Evolutionary conservation across 805 yeast genomes (phyloP), one percentile per base, ranked within the genome.

Genomic region (Candida taoyuanica): DNA sequence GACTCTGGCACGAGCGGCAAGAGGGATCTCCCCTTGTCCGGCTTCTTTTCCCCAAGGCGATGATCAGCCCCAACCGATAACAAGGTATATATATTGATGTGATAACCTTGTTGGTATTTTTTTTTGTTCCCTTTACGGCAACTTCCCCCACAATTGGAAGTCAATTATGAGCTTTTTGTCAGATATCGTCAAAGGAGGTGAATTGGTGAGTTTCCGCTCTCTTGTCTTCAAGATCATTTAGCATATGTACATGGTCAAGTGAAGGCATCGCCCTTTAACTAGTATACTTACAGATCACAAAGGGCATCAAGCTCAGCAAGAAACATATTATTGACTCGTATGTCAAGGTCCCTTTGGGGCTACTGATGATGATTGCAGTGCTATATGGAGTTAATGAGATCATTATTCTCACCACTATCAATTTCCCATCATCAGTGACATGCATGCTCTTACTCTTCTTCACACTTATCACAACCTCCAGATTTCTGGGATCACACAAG

Each of bases 391-490:
- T 49, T 27, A 53, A 55, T 27, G 57, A 55, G 34, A 43, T 50
- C 34, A 52, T 52, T 21, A 20, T 50, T 11, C 39, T 44, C 9
- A 54, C 54, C 1, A 39, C 47, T 3, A 69, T 81, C 43, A 62
- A 67, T 32, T 78, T 82, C 54, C 91, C 91, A 0, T 72, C 83
- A 6, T 79, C 86, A 3, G 89, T 82, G 21, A 67, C 82, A 35
- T 74, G 84, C 31, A 79, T 82, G 87, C 62, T 82, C 50, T 50
- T 80, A 21, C 65, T 77, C 37, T 76, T 78, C 53, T 55, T 70
- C 3, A 47, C 67, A 3, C 56, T 82, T 13, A 58, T 74, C 29
- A 34, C 60, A 2, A 51, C 64, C 23, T 69, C 73, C 9, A 37
- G 36, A 39, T 17, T 64, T 1, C 47, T 67, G 13, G 74, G 74